Conservation (phyloP, 2,329 filamentous ascomycete species). For the Didymellaceae sp. region DNA sequence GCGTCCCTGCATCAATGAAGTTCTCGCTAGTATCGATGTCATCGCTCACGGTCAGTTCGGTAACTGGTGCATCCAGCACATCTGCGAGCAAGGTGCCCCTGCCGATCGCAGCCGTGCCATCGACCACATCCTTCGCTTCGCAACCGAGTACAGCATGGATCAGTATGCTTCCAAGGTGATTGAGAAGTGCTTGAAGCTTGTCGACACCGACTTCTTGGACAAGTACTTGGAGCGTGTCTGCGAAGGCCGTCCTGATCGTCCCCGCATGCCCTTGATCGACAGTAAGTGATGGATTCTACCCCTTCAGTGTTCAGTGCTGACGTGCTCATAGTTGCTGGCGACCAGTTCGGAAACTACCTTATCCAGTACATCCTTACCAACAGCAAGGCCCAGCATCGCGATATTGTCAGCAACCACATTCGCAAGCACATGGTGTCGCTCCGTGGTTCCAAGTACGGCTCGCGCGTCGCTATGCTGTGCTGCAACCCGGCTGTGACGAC, state of each 20-base stretch:
- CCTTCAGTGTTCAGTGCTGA: slow-evolving; percentile 17
- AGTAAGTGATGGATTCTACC: slow-evolving; percentile 58
- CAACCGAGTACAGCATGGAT: slow-evolving; percentile 97
- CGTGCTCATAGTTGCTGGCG: slow-evolving; percentile 73
- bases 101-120: slow-evolving; percentile 91
- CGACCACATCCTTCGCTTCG: slow-evolving; percentile 92
- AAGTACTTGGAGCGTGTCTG: slow-evolving; percentile 94
- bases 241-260: slow-evolving; percentile 86
- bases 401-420: slow-evolving; percentile 91
- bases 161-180: slow-evolving; percentile 99
- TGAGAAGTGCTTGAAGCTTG: slow-evolving; percentile 98
- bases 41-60: slow-evolving; percentile 98
- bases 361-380: slow-evolving; percentile 97
- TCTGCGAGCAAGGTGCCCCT: slow-evolving; percentile 93
- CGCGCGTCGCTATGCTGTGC: slow-evolving; percentile 97
- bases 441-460: slow-evolving; percentile 97
- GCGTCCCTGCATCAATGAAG: slow-evolving; percentile 97
- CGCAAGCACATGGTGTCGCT: slow-evolving; percentile 99
- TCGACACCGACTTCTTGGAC: slow-evolving; percentile 85
- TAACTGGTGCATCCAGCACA: slow-evolving; percentile 99
- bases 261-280: slow-evolving; percentile 95
- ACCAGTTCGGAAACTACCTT: slow-evolving; percentile 98
- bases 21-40: slow-evolving; percentile 91
- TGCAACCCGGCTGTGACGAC: slow-evolving; percentile 91
- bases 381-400: slow-evolving; percentile 84